Conservation (phyloP, 768 basidiomycete species). For the Exsudoporus frostii region DNA sequence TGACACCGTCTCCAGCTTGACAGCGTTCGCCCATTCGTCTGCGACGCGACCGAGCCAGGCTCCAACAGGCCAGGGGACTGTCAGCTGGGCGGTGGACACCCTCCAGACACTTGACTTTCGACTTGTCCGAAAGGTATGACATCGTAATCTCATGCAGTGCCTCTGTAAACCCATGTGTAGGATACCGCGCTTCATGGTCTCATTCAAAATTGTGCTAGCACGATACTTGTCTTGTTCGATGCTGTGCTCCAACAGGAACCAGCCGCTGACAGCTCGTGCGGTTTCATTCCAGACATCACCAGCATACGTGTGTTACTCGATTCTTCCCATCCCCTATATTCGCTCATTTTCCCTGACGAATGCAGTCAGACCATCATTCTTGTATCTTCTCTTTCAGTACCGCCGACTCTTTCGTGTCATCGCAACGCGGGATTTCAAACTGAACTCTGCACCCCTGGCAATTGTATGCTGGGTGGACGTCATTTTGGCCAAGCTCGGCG, state of each 20-base stretch:
- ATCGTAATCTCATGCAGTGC: neutral
- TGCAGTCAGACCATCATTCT: slow-evolving; percentile 31
- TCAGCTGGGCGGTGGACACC: slow-evolving; percentile 24
- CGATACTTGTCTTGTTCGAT: slow-evolving; percentile 33
- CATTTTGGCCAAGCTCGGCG: slow-evolving; percentile 51
- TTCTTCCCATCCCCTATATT: neutral
- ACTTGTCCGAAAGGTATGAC: slow-evolving; percentile 27
- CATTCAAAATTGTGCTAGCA: slow-evolving; percentile 34
- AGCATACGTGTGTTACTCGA: slow-evolving; percentile 19
- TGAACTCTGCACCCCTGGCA: slow-evolving; percentile 24
- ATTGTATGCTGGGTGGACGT: slow-evolving; percentile 67
- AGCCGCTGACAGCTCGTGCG: neutral
- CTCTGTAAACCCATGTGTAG: slow-evolving; percentile 18
- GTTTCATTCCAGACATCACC: slow-evolving; percentile 10
- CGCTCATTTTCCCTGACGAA: slow-evolving; percentile 6
- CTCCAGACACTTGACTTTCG: slow-evolving; percentile 30
- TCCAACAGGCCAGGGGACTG: slow-evolving; percentile 3
- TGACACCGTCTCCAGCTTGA: slow-evolving; percentile 15
- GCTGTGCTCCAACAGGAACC: slow-evolving; percentile 14
- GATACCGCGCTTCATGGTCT: slow-evolving; percentile 32
- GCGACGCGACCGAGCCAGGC: slow-evolving; percentile 3
- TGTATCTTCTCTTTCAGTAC: slow-evolving; percentile 47
- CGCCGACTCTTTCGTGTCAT: slow-evolving; percentile 47
- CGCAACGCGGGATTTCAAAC: slow-evolving; percentile 33
- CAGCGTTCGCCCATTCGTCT: slow-evolving; percentile 19